phyloP scores from a whole-genome alignment of 1,284 basidiomycete genomes.

The Cystobasidium sp. region DNA sequence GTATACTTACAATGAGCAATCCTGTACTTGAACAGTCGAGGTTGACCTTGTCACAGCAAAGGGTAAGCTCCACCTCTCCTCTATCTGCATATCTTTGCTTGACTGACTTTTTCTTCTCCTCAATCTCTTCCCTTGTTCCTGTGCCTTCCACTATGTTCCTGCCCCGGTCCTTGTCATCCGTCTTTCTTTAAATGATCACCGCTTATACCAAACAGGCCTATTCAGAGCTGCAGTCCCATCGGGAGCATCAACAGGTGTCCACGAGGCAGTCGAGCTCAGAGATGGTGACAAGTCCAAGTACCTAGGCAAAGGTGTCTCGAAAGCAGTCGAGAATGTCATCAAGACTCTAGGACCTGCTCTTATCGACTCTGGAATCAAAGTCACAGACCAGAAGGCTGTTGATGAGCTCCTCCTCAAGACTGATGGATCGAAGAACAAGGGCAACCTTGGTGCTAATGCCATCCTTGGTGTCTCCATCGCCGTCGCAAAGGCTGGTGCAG shows the following conservation, averaged over 20 bases:
- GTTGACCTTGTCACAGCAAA: conserved; percentile 81
- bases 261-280: conserved; percentile 98
- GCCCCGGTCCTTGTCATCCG: neutral
- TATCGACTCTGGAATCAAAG: conserved; percentile 81
- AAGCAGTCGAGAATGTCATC: conserved; percentile 97
- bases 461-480: conserved; percentile 99
- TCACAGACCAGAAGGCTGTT: conserved; percentile 93
- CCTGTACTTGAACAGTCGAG: conserved; percentile 69
- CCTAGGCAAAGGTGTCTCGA: conserved; percentile 95
- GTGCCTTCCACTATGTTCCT: neutral
- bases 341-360: conserved; percentile 85
- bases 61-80: conserved; percentile 44
- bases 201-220: conserved; percentile 65
- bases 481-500: conserved; percentile 89
- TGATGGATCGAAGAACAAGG: conserved; percentile 98
- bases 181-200: neutral
- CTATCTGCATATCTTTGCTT: neutral
- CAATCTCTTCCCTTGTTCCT: neutral
- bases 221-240: conserved; percentile 96
- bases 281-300: conserved; percentile 93
- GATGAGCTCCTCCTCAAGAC: conserved; percentile 99
- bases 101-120: conserved; percentile 4
- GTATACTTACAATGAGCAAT: neutral
- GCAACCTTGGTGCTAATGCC: conserved; percentile 98
- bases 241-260: conserved; percentile 96